Conservation (phyloP, 2,329 filamentous ascomycete species). For the Teratosphaeriaceae sp. region DNA sequence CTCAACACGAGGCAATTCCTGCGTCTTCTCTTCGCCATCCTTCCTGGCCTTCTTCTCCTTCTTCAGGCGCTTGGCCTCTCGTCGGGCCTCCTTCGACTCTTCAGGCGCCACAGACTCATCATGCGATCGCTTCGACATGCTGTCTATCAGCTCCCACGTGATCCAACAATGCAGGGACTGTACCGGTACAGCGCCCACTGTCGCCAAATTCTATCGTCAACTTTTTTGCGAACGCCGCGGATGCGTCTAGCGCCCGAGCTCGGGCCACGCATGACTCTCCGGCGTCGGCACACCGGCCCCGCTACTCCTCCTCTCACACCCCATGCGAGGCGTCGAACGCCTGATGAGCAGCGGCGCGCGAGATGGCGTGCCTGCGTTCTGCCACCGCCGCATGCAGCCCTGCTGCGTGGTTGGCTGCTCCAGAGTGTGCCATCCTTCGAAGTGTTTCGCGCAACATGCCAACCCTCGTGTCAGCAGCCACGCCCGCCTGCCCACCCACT, state of each 20-base stretch:
- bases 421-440: too few relatives aligned
- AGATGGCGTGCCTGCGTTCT: neutral
- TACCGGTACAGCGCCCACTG: too few relatives aligned
- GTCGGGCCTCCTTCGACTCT: conserved; percentile 11
- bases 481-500: neutral
- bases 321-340: neutral
- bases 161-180: too few relatives aligned
- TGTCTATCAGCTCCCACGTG: too few relatives aligned
- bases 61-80: conserved; percentile 17
- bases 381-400: neutral
- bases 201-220: too few relatives aligned
- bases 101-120: conserved; percentile 14
- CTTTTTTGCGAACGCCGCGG: too few relatives aligned
- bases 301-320: neutral
- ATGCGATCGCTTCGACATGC: conserved; percentile 17
- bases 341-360: neutral
- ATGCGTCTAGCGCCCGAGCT: too few relatives aligned
- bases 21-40: conserved; percentile 3
- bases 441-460: too few relatives aligned
- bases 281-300: too few relatives aligned
- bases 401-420: neutral
- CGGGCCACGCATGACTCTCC: too few relatives aligned
- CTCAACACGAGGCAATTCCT: too few relatives aligned
- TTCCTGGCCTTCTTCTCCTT: conserved; percentile 31
- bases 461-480: conserved; percentile 1